phyloP scores from a whole-genome alignment of 345 rosid species.

The Citrus unshiu region DNA sequence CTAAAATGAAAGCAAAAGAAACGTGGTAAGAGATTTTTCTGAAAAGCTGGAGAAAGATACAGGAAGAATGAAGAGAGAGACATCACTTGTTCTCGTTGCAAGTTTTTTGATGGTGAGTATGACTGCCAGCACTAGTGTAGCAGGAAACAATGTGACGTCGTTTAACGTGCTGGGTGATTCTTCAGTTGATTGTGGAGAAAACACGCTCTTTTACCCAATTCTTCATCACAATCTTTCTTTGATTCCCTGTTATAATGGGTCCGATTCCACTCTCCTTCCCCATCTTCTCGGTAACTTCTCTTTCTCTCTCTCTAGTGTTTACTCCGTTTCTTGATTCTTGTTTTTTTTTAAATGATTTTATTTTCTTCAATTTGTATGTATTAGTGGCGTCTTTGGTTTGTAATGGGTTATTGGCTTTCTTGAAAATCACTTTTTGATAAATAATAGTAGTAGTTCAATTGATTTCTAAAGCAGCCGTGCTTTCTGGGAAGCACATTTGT shows the following conservation, averaged over 20 bases:
- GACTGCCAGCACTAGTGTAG: not conserved
- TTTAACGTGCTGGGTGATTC: conserved; percentile 63
- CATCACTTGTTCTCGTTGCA: not conserved
- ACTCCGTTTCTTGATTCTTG: not conserved
- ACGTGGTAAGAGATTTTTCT: not conserved
- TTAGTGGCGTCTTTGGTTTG: not conserved
- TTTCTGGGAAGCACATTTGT: not conserved
- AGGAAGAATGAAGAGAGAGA: not conserved
- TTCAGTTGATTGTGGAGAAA: conserved; percentile 64
- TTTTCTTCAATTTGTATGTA: not conserved
- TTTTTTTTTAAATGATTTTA: not conserved
- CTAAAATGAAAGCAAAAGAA: not conserved
- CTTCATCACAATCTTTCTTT: conserved; percentile 49
- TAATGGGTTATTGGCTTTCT: not conserved
- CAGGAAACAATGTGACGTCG: conserved; percentile 26
- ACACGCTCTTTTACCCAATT: conserved; percentile 46
- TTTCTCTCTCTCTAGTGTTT: not conserved
- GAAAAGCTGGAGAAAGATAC: not conserved
- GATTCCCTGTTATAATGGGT: conserved; percentile 46
- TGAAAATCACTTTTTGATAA: not conserved
- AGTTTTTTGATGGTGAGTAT: not conserved
- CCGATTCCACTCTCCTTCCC: conserved; percentile 50
- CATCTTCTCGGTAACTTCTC: conserved; percentile 43
- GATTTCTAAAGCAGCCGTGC: not conserved
- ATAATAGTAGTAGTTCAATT: not conserved